phyloP scores from a whole-genome alignment of 805 yeast genomes.

The Candida pseudofarinosa region DNA sequence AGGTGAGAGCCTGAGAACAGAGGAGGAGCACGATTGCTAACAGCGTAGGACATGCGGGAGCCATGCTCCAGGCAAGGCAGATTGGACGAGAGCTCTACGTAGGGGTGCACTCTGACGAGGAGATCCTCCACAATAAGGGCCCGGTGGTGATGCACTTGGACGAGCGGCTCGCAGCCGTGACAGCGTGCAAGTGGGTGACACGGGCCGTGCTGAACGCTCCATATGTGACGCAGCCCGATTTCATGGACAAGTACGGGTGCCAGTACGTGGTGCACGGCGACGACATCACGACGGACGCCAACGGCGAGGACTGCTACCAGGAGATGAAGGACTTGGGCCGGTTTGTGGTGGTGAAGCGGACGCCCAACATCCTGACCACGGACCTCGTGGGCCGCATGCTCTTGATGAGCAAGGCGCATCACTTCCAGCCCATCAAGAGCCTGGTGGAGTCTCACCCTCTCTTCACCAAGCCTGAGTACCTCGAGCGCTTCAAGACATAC shows the following conservation, averaged over 20 bases:
- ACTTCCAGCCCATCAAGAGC: constrained; percentile 33
- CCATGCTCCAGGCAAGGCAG: constrained; percentile 87
- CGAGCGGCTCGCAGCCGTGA: constrained; percentile 82
- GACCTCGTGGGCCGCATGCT: constrained; percentile 91
- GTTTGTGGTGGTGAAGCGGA: constrained; percentile 86
- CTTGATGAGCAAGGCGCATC: constrained; percentile 55
- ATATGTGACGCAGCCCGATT: constrained; percentile 82
- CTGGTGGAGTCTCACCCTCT: constrained; percentile 19
- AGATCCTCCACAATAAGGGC: constrained; percentile 78
- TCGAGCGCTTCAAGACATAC: constrained; percentile 47
- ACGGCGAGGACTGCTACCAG: constrained; percentile 91
- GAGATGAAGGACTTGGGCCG: constrained; percentile 79
- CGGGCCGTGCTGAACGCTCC: constrained; percentile 75
- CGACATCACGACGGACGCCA: constrained; percentile 93
- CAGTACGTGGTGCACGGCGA: constrained; percentile 97
- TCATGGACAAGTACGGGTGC: constrained; percentile 73
- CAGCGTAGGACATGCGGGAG: constrained; percentile 75
- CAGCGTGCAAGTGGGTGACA: constrained; percentile 88
- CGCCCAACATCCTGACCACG: constrained; percentile 92
- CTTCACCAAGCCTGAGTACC: constrained; percentile 29
- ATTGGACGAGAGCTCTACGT: constrained; percentile 72
- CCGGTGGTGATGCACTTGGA: constrained; percentile 85
- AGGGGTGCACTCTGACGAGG: constrained; percentile 93
- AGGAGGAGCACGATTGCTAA: constrained; percentile 1
- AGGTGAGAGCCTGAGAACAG: too few species aligned